Conservation (phyloP, 768 basidiomycete genomes). For the Suillus tomentosus region DNA sequence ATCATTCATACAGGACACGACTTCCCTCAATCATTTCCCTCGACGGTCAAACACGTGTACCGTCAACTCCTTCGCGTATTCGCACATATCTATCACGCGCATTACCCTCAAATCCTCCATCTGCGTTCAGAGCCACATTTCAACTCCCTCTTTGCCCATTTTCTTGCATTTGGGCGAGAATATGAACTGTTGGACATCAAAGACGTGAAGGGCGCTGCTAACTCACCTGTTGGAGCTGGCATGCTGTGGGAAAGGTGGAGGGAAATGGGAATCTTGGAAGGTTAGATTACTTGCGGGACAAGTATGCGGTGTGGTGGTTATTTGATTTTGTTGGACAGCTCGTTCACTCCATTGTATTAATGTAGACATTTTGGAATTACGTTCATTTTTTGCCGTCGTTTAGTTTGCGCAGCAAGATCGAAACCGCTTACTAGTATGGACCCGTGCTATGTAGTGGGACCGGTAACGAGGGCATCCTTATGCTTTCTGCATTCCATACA, state of each 20-base stretch:
- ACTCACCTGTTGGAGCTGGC: conserved; percentile 68
- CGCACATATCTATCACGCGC: conserved; percentile 95
- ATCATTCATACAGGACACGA: conserved; percentile 60
- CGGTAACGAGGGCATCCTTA: too few species aligned
- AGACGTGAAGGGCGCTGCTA: conserved; percentile 76
- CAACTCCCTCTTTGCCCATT: conserved; percentile 97
- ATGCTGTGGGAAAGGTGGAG: conserved; percentile 88
- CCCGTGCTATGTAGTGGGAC: too few species aligned
- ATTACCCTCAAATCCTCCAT: conserved; percentile 89
- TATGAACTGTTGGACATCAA: conserved; percentile 89
- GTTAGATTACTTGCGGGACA: conserved; percentile 17
- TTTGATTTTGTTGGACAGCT: background rate
- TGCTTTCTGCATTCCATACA: too few species aligned
- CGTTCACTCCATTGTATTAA: background rate
- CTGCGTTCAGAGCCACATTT: conserved; percentile 93
- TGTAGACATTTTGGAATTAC: conserved; percentile 1
- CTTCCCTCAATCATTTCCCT: conserved; percentile 86
- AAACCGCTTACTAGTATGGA: background rate
- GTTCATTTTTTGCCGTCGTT: background rate
- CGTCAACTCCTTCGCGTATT: conserved; percentile 96
- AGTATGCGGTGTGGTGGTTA: background rate
- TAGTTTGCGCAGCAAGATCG: background rate
- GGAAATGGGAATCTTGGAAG: conserved; percentile 76
- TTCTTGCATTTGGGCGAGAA: conserved; percentile 92
- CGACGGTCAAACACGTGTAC: conserved; percentile 91